These are phyloP conservation scores for Neocucurbitaria cava DNA, from an alignment of 2,329 filamentous ascomycete species.

Conservation along the genomic window DNA sequence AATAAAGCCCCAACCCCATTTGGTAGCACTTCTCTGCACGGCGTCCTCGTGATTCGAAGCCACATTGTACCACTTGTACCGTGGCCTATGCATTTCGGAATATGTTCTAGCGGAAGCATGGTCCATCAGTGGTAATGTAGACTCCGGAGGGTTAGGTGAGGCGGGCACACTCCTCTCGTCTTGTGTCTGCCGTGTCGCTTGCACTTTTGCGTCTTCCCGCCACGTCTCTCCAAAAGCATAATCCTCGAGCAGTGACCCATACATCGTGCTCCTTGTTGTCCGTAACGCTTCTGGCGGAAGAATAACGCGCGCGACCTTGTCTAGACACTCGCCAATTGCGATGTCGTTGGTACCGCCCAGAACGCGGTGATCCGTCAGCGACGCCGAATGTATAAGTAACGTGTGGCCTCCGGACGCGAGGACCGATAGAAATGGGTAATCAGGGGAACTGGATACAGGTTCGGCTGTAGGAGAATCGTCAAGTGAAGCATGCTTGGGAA, in stretches of 20 bases:
- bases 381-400: constrained; percentile 77
- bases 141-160: neutral
- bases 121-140: neutral
- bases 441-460: constrained; percentile 51
- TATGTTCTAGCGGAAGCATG: constrained; percentile 31
- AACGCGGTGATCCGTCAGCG: constrained; percentile 73
- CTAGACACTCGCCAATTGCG: constrained; percentile 87
- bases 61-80: constrained; percentile 62
- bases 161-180: neutral
- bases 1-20: constrained; percentile 72
- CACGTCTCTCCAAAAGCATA: constrained; percentile 72
- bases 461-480: constrained; percentile 4
- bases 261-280: constrained; percentile 71
- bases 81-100: constrained; percentile 13
- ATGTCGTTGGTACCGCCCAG: constrained; percentile 78
- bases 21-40: constrained; percentile 53
- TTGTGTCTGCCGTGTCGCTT: neutral
- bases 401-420: constrained; percentile 94
- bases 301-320: constrained; percentile 82
- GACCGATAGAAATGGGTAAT: constrained; percentile 85
- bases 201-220: constrained; percentile 3
- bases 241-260: constrained; percentile 77
- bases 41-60: constrained; percentile 67
- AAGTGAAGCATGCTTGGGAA: neutral
- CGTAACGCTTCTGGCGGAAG: constrained; percentile 68